These are phyloP conservation scores for Diplodia intermedia DNA, from an alignment of 2,329 filamentous ascomycete genomes.

Conservation along the genomic window DNA sequence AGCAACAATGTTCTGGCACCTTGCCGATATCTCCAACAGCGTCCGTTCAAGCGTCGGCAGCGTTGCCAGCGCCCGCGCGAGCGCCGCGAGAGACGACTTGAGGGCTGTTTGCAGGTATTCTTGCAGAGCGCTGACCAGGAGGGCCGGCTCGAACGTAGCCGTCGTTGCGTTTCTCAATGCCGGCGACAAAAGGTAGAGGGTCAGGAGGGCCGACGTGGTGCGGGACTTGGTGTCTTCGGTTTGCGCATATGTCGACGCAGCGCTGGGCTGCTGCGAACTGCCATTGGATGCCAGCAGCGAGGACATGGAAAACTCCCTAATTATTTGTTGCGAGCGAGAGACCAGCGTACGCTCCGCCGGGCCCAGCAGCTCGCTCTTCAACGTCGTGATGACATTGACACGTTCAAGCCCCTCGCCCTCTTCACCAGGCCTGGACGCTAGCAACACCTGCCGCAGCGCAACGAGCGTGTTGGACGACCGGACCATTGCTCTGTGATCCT, in stretches of 20 bases:
- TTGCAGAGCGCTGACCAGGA: slow-evolving; percentile 79
- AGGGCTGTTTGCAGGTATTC: slow-evolving; percentile 81
- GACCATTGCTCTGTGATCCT: slow-evolving; percentile 81
- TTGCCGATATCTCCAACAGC: slow-evolving; percentile 78
- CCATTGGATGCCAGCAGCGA: slow-evolving; percentile 52
- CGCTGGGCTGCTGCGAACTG: slow-evolving; percentile 34
- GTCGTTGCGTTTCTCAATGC: slow-evolving; percentile 39
- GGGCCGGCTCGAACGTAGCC: slow-evolving; percentile 66
- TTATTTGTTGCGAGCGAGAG: slow-evolving; percentile 75
- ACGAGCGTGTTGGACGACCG: slow-evolving; percentile 81
- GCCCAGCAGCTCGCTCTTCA: slow-evolving; percentile 72
- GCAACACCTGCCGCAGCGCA: slow-evolving; percentile 74
- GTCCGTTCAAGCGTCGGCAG: slow-evolving; percentile 83
- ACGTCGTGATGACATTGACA: slow-evolving; percentile 72
- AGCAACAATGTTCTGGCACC: slow-evolving; percentile 91
- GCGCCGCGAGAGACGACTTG: slow-evolving; percentile 75
- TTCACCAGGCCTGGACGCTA: slow-evolving; percentile 69
- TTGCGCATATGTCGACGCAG: slow-evolving; percentile 61
- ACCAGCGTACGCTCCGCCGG: slow-evolving; percentile 78
- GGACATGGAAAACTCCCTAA: slow-evolving; percentile 83
- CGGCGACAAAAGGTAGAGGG: slow-evolving; percentile 80
- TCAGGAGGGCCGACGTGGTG: slow-evolving; percentile 74
- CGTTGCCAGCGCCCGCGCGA: slow-evolving; percentile 78
- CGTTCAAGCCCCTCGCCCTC: slow-evolving; percentile 79
- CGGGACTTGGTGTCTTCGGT: slow-evolving; percentile 77